Base-by-base conservation (phyloP, 2,329 filamentous ascomycete genomes). In the Zelopaecilomyces penicillatus region DNA sequence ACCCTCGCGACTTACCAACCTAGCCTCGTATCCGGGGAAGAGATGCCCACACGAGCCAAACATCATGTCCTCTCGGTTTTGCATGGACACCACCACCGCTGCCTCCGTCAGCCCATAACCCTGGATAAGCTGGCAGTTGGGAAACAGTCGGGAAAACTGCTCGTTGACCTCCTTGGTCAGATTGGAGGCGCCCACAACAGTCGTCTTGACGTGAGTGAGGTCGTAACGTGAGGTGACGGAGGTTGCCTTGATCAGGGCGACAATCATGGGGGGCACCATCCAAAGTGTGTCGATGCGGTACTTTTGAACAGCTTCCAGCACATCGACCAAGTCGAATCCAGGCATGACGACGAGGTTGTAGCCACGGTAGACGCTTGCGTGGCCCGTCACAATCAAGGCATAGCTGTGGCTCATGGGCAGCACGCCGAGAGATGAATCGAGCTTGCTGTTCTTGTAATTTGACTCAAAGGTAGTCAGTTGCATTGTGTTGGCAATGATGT, bases 401-500 rank as follows among this genome's bases (percentile, higher is more conserved):
- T 89, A 91, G 49, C 89, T 90, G 57, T 93, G 87, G 49, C 83
- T 87, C 54, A 87, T 75, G 0, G 85, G 85, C 4, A 90, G 68
- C 7, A 89, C 68, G 2, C 83, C 85, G 0, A 88, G 68, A n/a
- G 41, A 5, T 2, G 44, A 52, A 41, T 54, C 66, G 53, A 44
- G 56, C 49, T 36, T 32, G 10, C 34, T 38, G 7, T 30, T 31
- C 37, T 43, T 43, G 32, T 46, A 46, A 47, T 60, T 42, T 40
- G 63, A 42, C 39, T 70, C 58, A 44, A 59, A 78, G 2, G 70
- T 65, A 4, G 57, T 54, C 34, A 83, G 68, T 59, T 88, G 85
- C 40, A 87, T 57, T 1, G 76, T 73, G 56, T 89, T 89, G 32
- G 83, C 76, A 39, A 89, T 88, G 11, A 88, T 78, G 53, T 88